Evolutionary conservation across 176 grass and related monocot genomes (phyloP), one percentile per base, ranked within the genome.

Genomic region (Melocanna baccifera): DNA sequence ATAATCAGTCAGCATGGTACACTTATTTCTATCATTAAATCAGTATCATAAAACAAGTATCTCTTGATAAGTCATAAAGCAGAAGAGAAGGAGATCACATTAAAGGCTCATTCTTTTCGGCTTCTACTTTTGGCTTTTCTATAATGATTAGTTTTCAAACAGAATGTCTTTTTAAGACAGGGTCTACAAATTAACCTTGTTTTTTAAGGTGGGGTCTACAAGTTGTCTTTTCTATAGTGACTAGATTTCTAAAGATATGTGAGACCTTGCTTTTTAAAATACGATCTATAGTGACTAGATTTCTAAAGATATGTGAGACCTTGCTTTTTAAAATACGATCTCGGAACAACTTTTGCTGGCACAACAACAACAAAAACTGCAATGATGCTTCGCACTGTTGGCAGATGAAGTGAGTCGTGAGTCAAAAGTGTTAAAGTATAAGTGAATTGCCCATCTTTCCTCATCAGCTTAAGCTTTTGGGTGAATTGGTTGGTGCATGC

Each of bases 361-460:
- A 93, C 81, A 98, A 65, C 36, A 87, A 92, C 48, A 95, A 85
- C 81, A 98, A 89, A 95, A 98, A 93, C 65, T 98, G 96, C 83
- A 98, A 90, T 47, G 91, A 93, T 79, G 89, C 89, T 73, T 98
- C 96, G 0, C 87, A 93, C 79, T 98, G 96, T 84, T 95, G 96
- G 78, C 93, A 93, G 52, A 95, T 85, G 43, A 94, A 98, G 75
- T 95, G 78, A 43, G 85, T 74, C 80, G 85, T 43, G 77, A 67
- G 25, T 90, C 89, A 75, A 91, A 69, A 69, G n/a, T n/a, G n/a
- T n/a, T n/a, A n/a, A n/a, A n/a, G n/a, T n/a, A n/a, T n/a, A n/a
- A n/a, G n/a, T n/a, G n/a, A n/a, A n/a, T n/a, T n/a, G n/a, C n/a
- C n/a, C n/a, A n/a, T n/a, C n/a, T n/a, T n/a, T n/a, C n/a, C n/a